Evolutionary conservation across 1,284 basidiomycete genomes (phyloP), one percentile per base, ranked within the genome.

Genomic region (Tausonia pullulans): DNA sequence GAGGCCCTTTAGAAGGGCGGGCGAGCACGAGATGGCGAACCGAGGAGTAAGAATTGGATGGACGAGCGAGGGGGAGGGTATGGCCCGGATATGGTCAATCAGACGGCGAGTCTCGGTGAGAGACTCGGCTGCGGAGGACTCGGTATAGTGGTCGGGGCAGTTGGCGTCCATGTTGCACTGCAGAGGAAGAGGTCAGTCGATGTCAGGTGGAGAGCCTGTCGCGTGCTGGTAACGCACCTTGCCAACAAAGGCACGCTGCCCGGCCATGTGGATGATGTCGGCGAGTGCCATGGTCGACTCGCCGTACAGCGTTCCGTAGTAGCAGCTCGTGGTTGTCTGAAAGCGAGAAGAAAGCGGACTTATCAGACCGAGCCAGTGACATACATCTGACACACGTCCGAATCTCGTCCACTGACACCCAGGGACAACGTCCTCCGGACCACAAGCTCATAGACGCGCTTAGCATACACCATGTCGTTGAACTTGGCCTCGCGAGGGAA

Each of bases 101-200:
- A 93, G 80, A n/a, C 78, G 76, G 62, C 78, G 73, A 0, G 90
- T 92, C 55, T 81, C 80, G 0, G 72, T 69, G 4, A 91, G 71
- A 8, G 88, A 89, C 13, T 75, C 74, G 49, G 80, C 75, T 40
- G 79, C 73, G 4, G 83, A 85, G 3, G 79, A 71, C 75, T 96
- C 92, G 69, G 85, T 75, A 75, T 95, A 97, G 72, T 83, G 78
- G 10, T 79, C 74, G 0, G 88, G 85, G 53, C 78, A 81, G 71
- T 93, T 81, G 39, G 85, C 81, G 77, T 97, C 82, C 92, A 98
- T 97, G 77, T 90, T 93, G 76, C 94, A 97, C 85, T 95, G 52
- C 3, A 45, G 53, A 9, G 43, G 45, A 55, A 8, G 43, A 45
- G 16, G 57, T 7, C 71, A 54, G 3, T 48, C 50, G 8, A 16